Base-by-base conservation (phyloP, 2,329 filamentous ascomycete species). In the Aphanocladium album region DNA sequence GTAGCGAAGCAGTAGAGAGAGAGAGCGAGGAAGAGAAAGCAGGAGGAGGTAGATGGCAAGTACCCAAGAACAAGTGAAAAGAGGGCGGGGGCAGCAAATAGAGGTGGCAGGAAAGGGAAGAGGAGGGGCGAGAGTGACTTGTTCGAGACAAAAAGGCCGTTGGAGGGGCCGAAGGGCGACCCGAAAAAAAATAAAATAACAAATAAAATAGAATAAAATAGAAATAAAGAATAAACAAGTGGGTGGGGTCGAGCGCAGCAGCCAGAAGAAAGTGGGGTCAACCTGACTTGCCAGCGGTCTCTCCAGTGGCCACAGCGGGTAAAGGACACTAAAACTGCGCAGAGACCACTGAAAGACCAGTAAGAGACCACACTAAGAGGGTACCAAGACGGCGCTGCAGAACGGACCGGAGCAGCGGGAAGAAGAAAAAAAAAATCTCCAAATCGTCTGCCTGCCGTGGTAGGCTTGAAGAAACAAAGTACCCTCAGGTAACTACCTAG, bases 171-270 rank as follows among this genome's bases (percentile, higher is more conserved):
- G 33, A 35, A 12, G 12, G n/a, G n/a, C n/a, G 39, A 27, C 33
- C 19, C 19, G 35, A 39, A 16, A 17, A 30, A 27, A 54, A 23
- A 1, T 14, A 14, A 30, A 39, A 17, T 27, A 25, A 54, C 9
- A 17, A 17, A 56, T 23, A 21, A 35, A 2, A 57, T 9, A 21
- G 19, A 25, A 47, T 16, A 55, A 56, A 37, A 35, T 21, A 45
- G n/a, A 27, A 47, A 37, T 35, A 46, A 47, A 37, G 46, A 49
- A 57, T 39, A 57, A 57, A 57, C 43, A 49, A 49, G 46, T 50
- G 23, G 55, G 55, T 41, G 45, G 55, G 55, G 54, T 46, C 30
- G 39, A 45, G 41, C 9, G 3, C 19, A 21, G 11, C 39, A 25
- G 30, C 50, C n/a, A 53, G 14, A 25, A n/a, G 8, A 19, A 52